phyloP scores from a whole-genome alignment of 768 basidiomycete genomes.

The Mycena galericulata region DNA sequence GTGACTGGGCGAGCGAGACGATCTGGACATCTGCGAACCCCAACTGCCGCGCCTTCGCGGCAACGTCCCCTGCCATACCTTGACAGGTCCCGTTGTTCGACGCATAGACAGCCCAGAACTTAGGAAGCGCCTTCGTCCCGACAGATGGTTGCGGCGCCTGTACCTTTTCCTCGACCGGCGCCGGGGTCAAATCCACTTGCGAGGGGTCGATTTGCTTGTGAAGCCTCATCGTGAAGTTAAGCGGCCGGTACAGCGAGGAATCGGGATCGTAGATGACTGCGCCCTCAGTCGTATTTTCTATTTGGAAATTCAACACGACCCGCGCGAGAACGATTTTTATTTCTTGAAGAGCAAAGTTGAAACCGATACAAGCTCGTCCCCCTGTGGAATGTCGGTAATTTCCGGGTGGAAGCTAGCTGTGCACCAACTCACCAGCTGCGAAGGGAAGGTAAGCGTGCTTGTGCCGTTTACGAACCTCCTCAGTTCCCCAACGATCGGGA shows the following conservation, averaged over 20 bases:
- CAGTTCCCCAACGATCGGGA: constrained; percentile 31
- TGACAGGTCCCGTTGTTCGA: constrained; percentile 30
- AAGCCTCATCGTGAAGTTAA: constrained; percentile 30
- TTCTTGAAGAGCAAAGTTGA: constrained; percentile 30
- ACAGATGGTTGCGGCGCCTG: constrained; percentile 22
- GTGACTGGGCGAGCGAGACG: constrained; percentile 26
- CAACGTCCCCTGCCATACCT: constrained; percentile 31
- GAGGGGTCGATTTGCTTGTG: constrained; percentile 23
- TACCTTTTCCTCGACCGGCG: not conserved
- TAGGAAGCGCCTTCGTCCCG: constrained; percentile 12
- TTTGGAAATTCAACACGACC: constrained; percentile 16
- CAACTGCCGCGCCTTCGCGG: constrained; percentile 22
- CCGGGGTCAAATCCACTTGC: not conserved
- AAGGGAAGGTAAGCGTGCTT: constrained; percentile 31
- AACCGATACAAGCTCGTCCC: constrained; percentile 31
- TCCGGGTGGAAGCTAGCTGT: not conserved
- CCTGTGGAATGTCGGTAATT: not conserved
- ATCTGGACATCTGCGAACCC: constrained; percentile 29
- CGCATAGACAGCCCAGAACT: constrained; percentile 30
- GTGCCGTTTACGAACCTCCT: constrained; percentile 24
- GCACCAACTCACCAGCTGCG: constrained; percentile 14
- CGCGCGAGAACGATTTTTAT: not conserved
- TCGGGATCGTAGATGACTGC: constrained; percentile 34
- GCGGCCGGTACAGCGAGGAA: constrained; percentile 24
- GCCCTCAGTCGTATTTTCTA: constrained; percentile 31